Percentiles rank a stretch among this genome's conserved stretches.
Evolutionary conservation across 495 filamentous ascomycete species (phyloP).

Genomic region (Achaetomiella virescens): DNA sequence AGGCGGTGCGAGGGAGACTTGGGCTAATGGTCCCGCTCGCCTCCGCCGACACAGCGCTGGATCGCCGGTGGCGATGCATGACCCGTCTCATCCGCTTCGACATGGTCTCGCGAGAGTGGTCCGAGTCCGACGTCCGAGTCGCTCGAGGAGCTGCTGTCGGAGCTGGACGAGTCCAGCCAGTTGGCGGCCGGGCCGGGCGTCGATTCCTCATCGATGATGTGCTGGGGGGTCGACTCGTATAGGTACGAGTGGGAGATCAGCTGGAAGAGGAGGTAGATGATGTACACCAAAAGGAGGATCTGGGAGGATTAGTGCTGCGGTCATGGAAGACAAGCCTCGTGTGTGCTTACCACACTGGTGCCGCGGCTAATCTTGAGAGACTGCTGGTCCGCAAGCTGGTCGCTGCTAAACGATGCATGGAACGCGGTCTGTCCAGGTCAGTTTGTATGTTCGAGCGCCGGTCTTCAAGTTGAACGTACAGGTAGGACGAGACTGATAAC

Average conservation of each 20-base stretch:
- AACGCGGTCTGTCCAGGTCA: slow-evolving; percentile 57
- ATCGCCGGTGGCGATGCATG: slow-evolving; percentile 67
- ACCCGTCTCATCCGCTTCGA: slow-evolving; percentile 67
- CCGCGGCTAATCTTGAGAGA: slow-evolving; percentile 79
- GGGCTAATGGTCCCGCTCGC: slow-evolving; percentile 32
- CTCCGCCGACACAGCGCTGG: slow-evolving; percentile 62
- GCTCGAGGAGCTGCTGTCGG: slow-evolving; percentile 51
- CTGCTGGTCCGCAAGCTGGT: slow-evolving; percentile 51
- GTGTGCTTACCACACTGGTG: slow-evolving; percentile 55
- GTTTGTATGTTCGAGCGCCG: neutral
- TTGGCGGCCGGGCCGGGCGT: slow-evolving; percentile 73
- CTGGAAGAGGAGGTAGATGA: slow-evolving; percentile 81
- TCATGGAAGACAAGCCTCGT: slow-evolving; percentile 9
- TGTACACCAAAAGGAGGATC: slow-evolving; percentile 72
- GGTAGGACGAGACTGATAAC: slow-evolving; percentile 64
- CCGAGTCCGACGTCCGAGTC: slow-evolving; percentile 53
- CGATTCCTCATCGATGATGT: slow-evolving; percentile 81
- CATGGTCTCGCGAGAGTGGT: slow-evolving; percentile 61
- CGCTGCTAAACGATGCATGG: slow-evolving; percentile 68
- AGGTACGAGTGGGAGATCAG: slow-evolving; percentile 86
- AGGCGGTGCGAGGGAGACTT: slow-evolving; percentile 30
- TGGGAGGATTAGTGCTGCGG: slow-evolving; percentile 6
- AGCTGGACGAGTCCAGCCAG: slow-evolving; percentile 64
- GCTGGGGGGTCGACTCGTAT: slow-evolving; percentile 81
- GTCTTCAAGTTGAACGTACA: slow-evolving; percentile 4